Base-by-base conservation (phyloP, 768 basidiomycete genomes). In the Mycena floridula region DNA sequence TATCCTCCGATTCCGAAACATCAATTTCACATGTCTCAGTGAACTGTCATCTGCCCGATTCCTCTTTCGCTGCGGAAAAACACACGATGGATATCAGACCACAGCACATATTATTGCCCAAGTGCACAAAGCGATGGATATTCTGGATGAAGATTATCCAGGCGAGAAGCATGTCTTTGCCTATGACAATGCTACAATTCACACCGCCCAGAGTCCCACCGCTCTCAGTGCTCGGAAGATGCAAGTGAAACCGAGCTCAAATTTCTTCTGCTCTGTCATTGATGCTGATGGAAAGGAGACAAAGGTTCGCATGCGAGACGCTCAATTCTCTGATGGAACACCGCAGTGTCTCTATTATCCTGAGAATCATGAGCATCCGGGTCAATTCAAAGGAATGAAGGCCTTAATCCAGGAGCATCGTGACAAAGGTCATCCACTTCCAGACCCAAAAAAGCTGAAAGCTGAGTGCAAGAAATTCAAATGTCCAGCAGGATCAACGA, bases 391-490 rank as follows among this genome's bases (percentile, higher is more conserved):
- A 54, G 52, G 54, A 26, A 51, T 50, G 46, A 18, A 13, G 7
- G 41, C 45, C 15, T 8, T 23, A 7, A 50, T 58, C 24, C 37
- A 50, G 13, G 23, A 48, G 39, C 58, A 67, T 45, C 53, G 60
- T 5, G 54, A 57, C 0, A 18, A 13, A 15, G n/a, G n/a, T 56
- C 16, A 38, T 41, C 12, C 36, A 53, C 49, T 48, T 26, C 5
- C 6, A n/a, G 16, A 32, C 5, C 32, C 18, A 11, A 22, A 18
- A 1, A 51, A 52, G 18, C 42, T 61, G 1, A 47, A 36, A 4
- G 58, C 59, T 1, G 44, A 68, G 43, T 68, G 66, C 45, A 49
- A 53, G 16, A 38, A 53, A 9, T 67, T 69, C 50, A 59, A 71
- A 16, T 67, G 66, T 44, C 22, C 48, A 0, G 30, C 49, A 0